phyloP scores from a whole-genome alignment of 1,284 basidiomycete species.

The Trichosporon faecale region DNA sequence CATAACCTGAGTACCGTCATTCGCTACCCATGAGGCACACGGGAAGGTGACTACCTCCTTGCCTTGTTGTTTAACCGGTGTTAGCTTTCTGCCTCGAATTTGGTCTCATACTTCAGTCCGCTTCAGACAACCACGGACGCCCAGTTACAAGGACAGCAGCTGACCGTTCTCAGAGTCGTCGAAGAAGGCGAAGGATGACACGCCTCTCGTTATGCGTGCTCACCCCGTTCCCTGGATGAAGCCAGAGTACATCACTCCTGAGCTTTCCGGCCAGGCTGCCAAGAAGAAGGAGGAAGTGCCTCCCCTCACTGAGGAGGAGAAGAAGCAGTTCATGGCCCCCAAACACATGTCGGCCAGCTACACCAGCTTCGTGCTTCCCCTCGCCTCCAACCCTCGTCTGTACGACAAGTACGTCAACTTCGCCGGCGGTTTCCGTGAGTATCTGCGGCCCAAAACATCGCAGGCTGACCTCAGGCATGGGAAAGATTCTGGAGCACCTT shows the following conservation, averaged over 20 bases:
- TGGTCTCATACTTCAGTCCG: too few relatives aligned
- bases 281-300: conserved; percentile 5
- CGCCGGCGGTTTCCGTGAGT: conserved; percentile 49
- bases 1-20: background rate
- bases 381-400: conserved; percentile 42
- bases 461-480: conserved; percentile 42
- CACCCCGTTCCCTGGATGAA: conserved; percentile 44
- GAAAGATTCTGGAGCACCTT: conserved; percentile 57
- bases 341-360: conserved; percentile 50
- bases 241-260: conserved; percentile 29
- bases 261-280: conserved; percentile 23
- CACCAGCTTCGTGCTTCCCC: conserved; percentile 48
- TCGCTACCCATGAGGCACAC: background rate
- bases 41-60: background rate
- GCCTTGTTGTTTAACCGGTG: too few relatives aligned
- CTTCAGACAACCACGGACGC: too few relatives aligned
- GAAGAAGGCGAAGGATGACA: conserved; percentile 29
- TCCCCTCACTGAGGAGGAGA: conserved; percentile 22
- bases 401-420: conserved; percentile 50
- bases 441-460: background rate
- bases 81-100: too few relatives aligned
- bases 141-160: too few relatives aligned
- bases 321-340: conserved; percentile 33
- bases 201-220: conserved; percentile 47
- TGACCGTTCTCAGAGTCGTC: conserved; percentile 30